Evolutionary conservation across 2,329 filamentous ascomycete genomes (phyloP).

Genomic region (Fusarium nisikadoi): DNA sequence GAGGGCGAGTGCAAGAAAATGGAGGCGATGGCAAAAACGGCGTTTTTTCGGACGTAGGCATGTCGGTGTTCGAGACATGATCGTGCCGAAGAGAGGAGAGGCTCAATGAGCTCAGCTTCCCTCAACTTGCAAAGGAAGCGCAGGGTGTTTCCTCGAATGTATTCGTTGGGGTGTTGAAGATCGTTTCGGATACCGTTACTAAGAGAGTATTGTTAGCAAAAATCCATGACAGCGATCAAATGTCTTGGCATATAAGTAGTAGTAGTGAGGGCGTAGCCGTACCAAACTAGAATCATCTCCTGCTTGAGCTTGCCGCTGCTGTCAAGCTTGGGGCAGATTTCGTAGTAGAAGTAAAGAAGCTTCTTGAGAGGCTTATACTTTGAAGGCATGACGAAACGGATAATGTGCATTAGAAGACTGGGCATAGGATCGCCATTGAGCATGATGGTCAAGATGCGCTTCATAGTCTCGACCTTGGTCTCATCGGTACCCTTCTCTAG

Average conservation of each 20-base stretch:
- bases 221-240: neutral
- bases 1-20: slow-evolving; percentile 92
- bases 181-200: slow-evolving; percentile 99
- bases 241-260: neutral
- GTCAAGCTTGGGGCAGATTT: slow-evolving; percentile 97
- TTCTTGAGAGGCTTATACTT: slow-evolving; percentile 98
- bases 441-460: slow-evolving; percentile 96
- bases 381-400: slow-evolving; percentile 99
- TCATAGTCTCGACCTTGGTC: slow-evolving; percentile 94
- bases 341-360: slow-evolving; percentile 98
- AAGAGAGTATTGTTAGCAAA: slow-evolving; percentile 24
- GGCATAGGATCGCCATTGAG: slow-evolving; percentile 97
- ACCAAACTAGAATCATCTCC: slow-evolving; percentile 99
- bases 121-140: slow-evolving; percentile 97
- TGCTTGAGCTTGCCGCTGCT: slow-evolving; percentile 94
- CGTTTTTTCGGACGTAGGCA: slow-evolving; percentile 98
- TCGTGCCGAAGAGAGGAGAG: slow-evolving; percentile 89
- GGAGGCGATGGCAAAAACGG: slow-evolving; percentile 92
- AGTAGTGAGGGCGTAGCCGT: slow-evolving; percentile 25
- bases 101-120: slow-evolving; percentile 95
- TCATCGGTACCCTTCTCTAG: slow-evolving; percentile 95
- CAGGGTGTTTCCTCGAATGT: slow-evolving; percentile 96
- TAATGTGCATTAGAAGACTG: slow-evolving; percentile 98
- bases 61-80: slow-evolving; percentile 95
- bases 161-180: slow-evolving; percentile 97